These are phyloP conservation scores for Trichoderma simmonsii DNA, from an alignment of 2,329 filamentous ascomycete genomes.

Conservation along the genomic window DNA sequence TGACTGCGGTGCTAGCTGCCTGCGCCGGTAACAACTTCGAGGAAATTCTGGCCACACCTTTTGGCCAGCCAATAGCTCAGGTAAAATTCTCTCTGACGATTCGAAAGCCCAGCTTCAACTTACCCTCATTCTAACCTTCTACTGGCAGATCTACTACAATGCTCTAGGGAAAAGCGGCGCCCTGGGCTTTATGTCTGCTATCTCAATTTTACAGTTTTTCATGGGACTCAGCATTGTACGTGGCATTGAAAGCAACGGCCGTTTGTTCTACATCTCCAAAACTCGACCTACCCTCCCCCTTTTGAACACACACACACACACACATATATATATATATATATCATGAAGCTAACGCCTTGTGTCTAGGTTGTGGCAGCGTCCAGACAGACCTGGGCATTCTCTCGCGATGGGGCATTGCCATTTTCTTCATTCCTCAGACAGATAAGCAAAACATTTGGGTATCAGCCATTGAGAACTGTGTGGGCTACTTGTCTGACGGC, in stretches of 20 bases:
- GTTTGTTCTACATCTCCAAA: too few relatives aligned
- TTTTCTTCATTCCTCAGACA: not conserved
- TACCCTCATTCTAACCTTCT: not conserved
- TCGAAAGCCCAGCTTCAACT: not conserved
- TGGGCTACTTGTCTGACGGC: not conserved
- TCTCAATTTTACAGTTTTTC: not conserved
- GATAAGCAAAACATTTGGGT: not conserved
- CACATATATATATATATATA: not conserved
- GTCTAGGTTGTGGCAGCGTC: constrained; percentile 4
- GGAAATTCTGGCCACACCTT: not conserved
- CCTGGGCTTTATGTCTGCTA: constrained; percentile 1
- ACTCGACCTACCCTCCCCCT: not conserved
- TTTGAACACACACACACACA: too few relatives aligned
- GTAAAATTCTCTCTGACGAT: not conserved
- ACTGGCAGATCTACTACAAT: not conserved
- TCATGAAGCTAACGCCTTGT: not conserved
- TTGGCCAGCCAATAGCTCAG: not conserved
- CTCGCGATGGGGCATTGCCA: not conserved
- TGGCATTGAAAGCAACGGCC: too few relatives aligned
- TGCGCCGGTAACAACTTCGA: not conserved
- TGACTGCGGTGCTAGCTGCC: not conserved
- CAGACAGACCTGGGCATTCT: constrained; percentile 4
- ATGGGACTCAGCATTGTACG: constrained; percentile 9
- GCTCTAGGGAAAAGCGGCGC: not conserved
- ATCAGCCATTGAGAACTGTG: not conserved